A percentile compares a stretch with the other conserved stretches of the same genome.
These are phyloP conservation scores for Emmonsiellopsis sp. DNA, from an alignment of 2,329 filamentous ascomycete species.

Conservation along the genomic window DNA sequence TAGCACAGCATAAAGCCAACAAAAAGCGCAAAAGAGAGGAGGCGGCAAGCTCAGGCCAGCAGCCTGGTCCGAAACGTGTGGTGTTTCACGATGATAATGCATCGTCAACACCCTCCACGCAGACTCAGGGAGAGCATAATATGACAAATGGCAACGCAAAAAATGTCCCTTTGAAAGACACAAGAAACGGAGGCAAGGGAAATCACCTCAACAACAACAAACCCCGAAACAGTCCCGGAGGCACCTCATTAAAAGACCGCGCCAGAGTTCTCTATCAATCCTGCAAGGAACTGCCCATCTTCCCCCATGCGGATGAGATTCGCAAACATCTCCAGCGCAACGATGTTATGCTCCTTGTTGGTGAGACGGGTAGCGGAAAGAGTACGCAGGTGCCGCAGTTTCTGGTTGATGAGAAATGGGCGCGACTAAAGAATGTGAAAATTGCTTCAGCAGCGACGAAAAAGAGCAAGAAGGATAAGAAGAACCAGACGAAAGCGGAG, in stretches of 20 bases:
- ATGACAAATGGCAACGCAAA: not conserved
- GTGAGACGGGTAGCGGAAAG: conserved; percentile 94
- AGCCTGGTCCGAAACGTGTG: conserved; percentile 5
- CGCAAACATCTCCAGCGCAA: conserved; percentile 52
- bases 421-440: conserved; percentile 49
- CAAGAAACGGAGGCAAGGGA: conserved; percentile 1
- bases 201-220: conserved; percentile 6
- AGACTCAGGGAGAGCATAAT: not conserved
- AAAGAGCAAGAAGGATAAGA: conserved; percentile 16
- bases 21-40: conserved; percentile 27
- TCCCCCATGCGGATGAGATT: conserved; percentile 62
- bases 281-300: conserved; percentile 70
- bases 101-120: conserved; percentile 2
- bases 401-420: conserved; percentile 71
- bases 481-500: not conserved
- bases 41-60: conserved; percentile 3
- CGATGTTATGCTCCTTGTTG: conserved; percentile 74
- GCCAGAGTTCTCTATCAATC: conserved; percentile 39
- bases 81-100: conserved; percentile 1
- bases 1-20: conserved; percentile 14
- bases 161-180: not conserved
- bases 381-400: conserved; percentile 96
- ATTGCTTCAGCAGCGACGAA: conserved; percentile 20
- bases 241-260: conserved; percentile 31
- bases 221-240: conserved; percentile 8